These are phyloP conservation scores for Carex kokanica DNA, from an alignment of 176 grass and related monocot species.

Conservation along the genomic window DNA sequence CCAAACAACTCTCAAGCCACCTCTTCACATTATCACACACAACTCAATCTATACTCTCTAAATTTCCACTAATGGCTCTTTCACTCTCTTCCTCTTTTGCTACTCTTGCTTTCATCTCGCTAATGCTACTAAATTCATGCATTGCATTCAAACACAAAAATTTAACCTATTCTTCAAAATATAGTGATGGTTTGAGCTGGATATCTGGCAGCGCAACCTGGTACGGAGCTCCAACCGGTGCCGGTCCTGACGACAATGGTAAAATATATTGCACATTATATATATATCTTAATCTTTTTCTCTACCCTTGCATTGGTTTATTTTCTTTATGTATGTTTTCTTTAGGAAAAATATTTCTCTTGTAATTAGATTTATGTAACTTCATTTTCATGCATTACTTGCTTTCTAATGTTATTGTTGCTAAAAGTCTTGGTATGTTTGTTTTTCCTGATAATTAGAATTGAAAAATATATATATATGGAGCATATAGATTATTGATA, in stretches of 20 bases:
- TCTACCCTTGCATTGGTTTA: background rate
- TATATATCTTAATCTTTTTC: background rate
- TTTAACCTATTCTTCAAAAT: conserved; percentile 30
- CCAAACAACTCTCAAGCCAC: conserved; percentile 11
- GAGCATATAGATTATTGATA: background rate
- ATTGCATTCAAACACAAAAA: conserved; percentile 20
- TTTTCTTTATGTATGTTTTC: too few species aligned
- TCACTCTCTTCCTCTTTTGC: background rate
- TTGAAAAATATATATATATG: background rate
- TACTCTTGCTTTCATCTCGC: background rate
- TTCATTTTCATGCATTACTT: background rate
- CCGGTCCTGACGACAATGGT: conserved; percentile 83
- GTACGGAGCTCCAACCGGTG: conserved; percentile 80
- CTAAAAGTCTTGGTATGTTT: background rate
- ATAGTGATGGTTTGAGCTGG: conserved; percentile 42
- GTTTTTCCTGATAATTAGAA: background rate
- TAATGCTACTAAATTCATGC: background rate
- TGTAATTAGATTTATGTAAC: background rate
- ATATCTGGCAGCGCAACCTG: conserved; percentile 58
- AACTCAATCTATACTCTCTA: background rate
- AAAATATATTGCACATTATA: background rate
- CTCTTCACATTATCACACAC: background rate
- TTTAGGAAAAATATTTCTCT: background rate
- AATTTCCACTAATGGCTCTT: conserved; percentile 12
- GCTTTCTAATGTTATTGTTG: background rate